Conservation (phyloP, 208 protist species). For the Jaenimonas drosophilae region DNA sequence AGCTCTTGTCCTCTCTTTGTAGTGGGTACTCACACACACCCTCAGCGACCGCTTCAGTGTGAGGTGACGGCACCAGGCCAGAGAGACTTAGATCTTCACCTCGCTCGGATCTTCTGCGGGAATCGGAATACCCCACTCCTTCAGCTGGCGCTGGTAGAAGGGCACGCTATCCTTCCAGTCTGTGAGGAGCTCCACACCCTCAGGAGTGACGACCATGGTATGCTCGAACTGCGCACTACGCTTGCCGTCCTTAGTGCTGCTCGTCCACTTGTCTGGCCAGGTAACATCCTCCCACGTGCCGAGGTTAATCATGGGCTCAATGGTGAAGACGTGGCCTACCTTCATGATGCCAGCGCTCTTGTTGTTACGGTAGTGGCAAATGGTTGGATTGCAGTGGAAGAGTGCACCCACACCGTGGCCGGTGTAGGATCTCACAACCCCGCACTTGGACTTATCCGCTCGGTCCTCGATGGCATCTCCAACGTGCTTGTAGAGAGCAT, state of each 20-base stretch:
- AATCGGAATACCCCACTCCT: constrained; percentile 51
- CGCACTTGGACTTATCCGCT: constrained; percentile 47
- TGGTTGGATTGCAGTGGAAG: constrained; percentile 89
- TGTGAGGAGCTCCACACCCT: constrained; percentile 81
- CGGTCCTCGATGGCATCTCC: constrained; percentile 80
- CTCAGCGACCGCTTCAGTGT: no score
- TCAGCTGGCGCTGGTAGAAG: constrained; percentile 82
- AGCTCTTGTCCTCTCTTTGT: neutral
- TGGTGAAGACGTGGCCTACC: constrained; percentile 96
- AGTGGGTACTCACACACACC: no score
- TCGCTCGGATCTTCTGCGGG: constrained; percentile 42
- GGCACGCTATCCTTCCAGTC: constrained; percentile 79
- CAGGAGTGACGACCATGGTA: constrained; percentile 92
- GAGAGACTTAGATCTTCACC: constrained; percentile 22
- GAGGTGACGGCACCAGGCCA: neutral
- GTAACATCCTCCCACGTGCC: constrained; percentile 87
- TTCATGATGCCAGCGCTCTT: constrained; percentile 87
- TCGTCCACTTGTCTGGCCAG: constrained; percentile 97
- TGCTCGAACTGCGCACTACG: constrained; percentile 98
- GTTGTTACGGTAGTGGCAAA: constrained; percentile 91
- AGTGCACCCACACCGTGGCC: constrained; percentile 91
- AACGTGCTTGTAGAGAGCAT: constrained; percentile 75
- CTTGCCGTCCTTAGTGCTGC: constrained; percentile 91
- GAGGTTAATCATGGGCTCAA: constrained; percentile 98
- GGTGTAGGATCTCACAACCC: constrained; percentile 82